Evolutionary conservation across 371 early-diverging fungal species (phyloP).

Genomic region (Choanephora cucurbitarum): DNA sequence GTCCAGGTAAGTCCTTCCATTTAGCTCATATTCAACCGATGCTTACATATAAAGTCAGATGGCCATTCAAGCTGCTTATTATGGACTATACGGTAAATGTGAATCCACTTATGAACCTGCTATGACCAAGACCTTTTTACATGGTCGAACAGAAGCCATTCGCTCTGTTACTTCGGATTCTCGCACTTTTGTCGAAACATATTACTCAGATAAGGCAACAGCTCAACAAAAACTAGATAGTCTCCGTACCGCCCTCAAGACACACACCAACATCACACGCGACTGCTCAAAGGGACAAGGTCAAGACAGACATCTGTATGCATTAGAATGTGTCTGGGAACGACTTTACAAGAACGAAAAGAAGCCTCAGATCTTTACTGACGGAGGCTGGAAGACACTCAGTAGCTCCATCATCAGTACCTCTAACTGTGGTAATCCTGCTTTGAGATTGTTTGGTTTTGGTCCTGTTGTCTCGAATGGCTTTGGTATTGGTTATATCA

Average conservation of each 20-base stretch:
- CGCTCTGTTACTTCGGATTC: slow-evolving; percentile 75
- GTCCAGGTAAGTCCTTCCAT: slow-evolving; percentile 54
- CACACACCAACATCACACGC: slow-evolving; percentile 75
- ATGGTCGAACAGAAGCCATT: slow-evolving; percentile 90
- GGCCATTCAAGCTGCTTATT: slow-evolving; percentile 93
- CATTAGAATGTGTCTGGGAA: slow-evolving; percentile 65
- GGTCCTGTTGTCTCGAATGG: slow-evolving; percentile 92
- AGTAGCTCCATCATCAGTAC: slow-evolving; percentile 84
- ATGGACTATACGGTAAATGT: slow-evolving; percentile 75
- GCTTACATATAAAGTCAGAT: slow-evolving; percentile 49
- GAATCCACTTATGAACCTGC: slow-evolving; percentile 88
- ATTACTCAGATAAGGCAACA: slow-evolving; percentile 53
- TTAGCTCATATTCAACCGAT: background rate
- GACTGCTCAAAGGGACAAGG: slow-evolving; percentile 76
- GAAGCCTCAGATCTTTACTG: slow-evolving; percentile 74
- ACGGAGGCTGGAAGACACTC: slow-evolving; percentile 58
- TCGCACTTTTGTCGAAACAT: slow-evolving; percentile 74
- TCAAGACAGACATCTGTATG: slow-evolving; percentile 87
- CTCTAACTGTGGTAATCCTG: slow-evolving; percentile 85
- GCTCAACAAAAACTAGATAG: slow-evolving; percentile 50
- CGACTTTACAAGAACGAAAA: slow-evolving; percentile 48
- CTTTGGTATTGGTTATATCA: slow-evolving; percentile 89
- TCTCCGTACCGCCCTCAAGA: slow-evolving; percentile 62
- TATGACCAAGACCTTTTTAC: slow-evolving; percentile 79
- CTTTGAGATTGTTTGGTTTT: slow-evolving; percentile 87